Percentiles rank a stretch among this genome's conserved stretches.
Evolutionary conservation across 1,284 basidiomycete genomes (phyloP).

Genomic region (Omphalotus olearius): DNA sequence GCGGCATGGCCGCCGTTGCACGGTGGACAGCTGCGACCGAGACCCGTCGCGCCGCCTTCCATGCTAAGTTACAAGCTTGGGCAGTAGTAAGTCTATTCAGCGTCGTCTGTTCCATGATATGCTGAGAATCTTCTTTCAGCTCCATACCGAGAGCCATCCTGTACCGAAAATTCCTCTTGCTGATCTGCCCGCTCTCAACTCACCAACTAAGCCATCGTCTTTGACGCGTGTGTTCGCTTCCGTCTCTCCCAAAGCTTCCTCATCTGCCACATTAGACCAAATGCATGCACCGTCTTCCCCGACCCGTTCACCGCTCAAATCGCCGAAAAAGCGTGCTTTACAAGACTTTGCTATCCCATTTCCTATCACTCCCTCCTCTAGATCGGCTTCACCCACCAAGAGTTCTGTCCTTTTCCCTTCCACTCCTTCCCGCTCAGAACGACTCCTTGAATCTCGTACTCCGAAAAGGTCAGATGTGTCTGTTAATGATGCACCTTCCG

Average conservation of each 20-base stretch:
- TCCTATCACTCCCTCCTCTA: conserved; percentile 38
- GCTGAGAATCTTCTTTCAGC: conserved; percentile 29
- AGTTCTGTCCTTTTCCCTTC: conserved; percentile 46
- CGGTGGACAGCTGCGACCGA: conserved; percentile 74
- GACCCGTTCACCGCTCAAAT: conserved; percentile 31
- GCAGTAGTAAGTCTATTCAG: conserved; percentile 40
- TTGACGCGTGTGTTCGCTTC: conserved; percentile 67
- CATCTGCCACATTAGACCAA: conserved; percentile 35
- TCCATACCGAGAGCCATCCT: conserved; percentile 37
- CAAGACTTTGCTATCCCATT: conserved; percentile 48
- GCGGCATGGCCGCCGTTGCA: conserved; percentile 80
- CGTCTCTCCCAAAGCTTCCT: conserved; percentile 59
- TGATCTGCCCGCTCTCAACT: conserved; percentile 54
- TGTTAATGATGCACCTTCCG: conserved; percentile 28
- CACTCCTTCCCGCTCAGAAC: conserved; percentile 43
- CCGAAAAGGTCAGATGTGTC: conserved; percentile 37
- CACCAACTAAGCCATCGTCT: conserved; percentile 52
- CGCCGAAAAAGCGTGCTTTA: conserved; percentile 40
- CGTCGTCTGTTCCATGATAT: neutral
- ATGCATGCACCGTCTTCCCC: conserved; percentile 39
- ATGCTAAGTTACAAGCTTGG: conserved; percentile 61
- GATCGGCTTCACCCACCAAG: conserved; percentile 36
- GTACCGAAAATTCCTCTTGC: conserved; percentile 63
- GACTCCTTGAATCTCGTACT: conserved; percentile 31
- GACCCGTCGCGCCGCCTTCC: conserved; percentile 52